Evolutionary conservation across 1,284 basidiomycete genomes (phyloP), one percentile per base, ranked within the genome.

Genomic region (Leccinum subfulvum): DNA sequence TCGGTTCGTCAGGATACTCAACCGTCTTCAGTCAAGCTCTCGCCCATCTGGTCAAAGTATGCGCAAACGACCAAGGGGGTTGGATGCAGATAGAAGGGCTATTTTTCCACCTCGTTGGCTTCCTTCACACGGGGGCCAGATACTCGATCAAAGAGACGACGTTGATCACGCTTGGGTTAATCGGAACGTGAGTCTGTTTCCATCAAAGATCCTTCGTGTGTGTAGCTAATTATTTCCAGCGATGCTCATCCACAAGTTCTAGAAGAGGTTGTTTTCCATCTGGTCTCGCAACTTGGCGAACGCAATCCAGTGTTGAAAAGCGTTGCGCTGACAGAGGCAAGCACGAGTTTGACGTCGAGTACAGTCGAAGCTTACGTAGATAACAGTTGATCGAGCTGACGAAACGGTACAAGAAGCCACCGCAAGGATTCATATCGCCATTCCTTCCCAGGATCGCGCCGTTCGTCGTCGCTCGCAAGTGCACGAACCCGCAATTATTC

Each of bases 231-330:
- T 28, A 7, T 11, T 58, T 53, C 10, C 55, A 91, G 89, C 60
- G 77, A 81, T 11, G 77, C 81, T 18, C 78, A 83, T 39, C 68
- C 76, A 1, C 81, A 86, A 39, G 72, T 87, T 10, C 75, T 93
- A 18, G 83, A 86, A 8, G 83, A 84, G 58, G 81, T 84, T 6
- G 73, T 95, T 3, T 86, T 83, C 62, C 81, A 87, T 49, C 76
- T 95, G 3, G 80, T 93, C n/a, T 79, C 82, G 7, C 88, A 90
- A 63, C 76, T 95, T 1, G 90, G 87, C 1, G 81, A 86, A 57
- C 72, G 78, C 16, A 92, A 88, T 66, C 84, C 85, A 3, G 80
- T 92, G 1, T 68, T 95, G 14, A 86, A 84, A 69, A 89, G 89
- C 33, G 79, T 84, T 6, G 90, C 91, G 1, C 87, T 84, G 64